phyloP scores from a whole-genome alignment of 257 asterid genomes.

The Primulina eburnea region DNA sequence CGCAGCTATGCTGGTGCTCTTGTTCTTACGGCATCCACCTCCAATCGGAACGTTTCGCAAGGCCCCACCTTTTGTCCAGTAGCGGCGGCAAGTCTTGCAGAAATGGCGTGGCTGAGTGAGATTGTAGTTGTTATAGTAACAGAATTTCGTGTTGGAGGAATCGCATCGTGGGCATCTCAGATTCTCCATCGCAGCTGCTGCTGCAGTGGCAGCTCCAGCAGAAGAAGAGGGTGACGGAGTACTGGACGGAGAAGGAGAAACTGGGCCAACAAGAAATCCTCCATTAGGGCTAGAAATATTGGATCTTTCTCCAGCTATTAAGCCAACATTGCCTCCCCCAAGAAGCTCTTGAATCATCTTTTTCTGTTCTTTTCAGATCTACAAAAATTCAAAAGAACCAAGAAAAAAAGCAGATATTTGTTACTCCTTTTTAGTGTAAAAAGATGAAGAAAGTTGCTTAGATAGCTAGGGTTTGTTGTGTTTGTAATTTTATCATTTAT shows the following conservation, averaged over 20 bases:
- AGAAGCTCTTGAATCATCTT: conserved; percentile 76
- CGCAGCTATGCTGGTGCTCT: conserved; percentile 34
- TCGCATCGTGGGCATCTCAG: conserved; percentile 81
- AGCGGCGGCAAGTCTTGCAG: conserved; percentile 92
- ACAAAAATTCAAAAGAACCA: conserved; percentile 27
- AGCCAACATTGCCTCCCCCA: conserved; percentile 43
- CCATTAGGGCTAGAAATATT: conserved; percentile 35
- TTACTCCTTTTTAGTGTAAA: conserved; percentile 28
- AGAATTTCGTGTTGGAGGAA: conserved; percentile 74
- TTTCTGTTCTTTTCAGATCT: conserved; percentile 24
- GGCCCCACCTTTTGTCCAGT: conserved; percentile 93
- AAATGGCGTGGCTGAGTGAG: conserved; percentile 92
- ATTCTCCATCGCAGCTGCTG: conserved; percentile 35
- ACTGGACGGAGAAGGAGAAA: conserved; percentile 28
- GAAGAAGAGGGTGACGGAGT: conserved; percentile 35
- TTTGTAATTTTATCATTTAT: not conserved
- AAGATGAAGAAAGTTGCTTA: conserved; percentile 29
- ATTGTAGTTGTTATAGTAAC: conserved; percentile 90
- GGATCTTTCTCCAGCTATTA: conserved; percentile 43
- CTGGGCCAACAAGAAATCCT: conserved; percentile 27
- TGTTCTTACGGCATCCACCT: conserved; percentile 81
- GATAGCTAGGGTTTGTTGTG: conserved; percentile 18
- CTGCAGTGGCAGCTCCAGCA: conserved; percentile 9
- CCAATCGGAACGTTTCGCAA: conserved; percentile 86
- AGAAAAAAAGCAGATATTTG: conserved; percentile 26